Base-by-base conservation (phyloP, 257 asterid species). In the Ligustrum vulgare region DNA sequence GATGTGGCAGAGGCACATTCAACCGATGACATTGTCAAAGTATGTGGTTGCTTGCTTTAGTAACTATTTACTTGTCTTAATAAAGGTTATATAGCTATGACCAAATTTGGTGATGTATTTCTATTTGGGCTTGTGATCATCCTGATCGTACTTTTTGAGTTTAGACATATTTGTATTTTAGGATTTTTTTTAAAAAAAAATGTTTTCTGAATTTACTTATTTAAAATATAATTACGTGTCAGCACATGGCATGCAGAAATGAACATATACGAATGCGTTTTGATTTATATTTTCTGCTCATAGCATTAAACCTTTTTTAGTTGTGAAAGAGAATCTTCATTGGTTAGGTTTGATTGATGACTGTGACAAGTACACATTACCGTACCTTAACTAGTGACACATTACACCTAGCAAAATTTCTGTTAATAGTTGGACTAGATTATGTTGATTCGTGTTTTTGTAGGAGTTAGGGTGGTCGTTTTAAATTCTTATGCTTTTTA, bases 1-100 rank as follows among this genome's bases (percentile, higher is more conserved):
- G 90, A 86, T 73, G 80, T 75, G 56, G 86, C 90, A 25, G 90
- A 86, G 79, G 88, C 86, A 51, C 86, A 86, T 79, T 80, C 88
- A 41, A 77, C 83, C 23, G 85, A 86, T 78, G 88, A 86, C 69
- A 72, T 73, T 36, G 88, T 86, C 72, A 86, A 82, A 86, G 90
- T 82, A 69, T 69, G 60, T 9, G 22, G 8, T 67, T 39, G 45
- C 18, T 67, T 39, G 45, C 45, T 39, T 9, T 45, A 45, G 45
- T 45, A 45, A 22, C 43, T 66, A 51, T 51, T 51, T 51, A 18
- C 62, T 4, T 51, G 62, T 23, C 62, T 51, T 51, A 51, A 18
- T 18, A n/a, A 51, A 6, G 62, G 5, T 16, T 51, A 16, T 51
- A 10, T 51, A 51, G 62, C 62, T 6, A 51, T n/a, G 18, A 15